phyloP scores from a whole-genome alignment of 257 asterid genomes.

The Oldenlandia corymbosa region DNA sequence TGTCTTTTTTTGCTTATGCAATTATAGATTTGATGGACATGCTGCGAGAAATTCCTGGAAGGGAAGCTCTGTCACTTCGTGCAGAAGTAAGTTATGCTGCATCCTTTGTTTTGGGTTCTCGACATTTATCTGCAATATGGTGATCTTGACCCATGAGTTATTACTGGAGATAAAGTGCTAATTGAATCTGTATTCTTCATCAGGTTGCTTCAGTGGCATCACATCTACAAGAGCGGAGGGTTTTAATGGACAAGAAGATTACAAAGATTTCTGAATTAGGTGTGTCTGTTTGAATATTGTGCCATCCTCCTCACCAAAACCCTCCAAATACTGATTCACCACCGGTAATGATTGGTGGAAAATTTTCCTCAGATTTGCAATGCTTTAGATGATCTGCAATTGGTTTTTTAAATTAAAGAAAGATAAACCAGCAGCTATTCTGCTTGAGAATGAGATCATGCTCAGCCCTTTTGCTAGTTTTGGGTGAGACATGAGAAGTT shows the following conservation, averaged over 20 bases:
- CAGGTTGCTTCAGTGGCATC: slow-evolving; percentile 97
- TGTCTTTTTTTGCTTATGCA: background rate
- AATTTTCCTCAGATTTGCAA: background rate
- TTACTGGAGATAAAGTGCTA: background rate
- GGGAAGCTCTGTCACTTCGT: slow-evolving; percentile 82
- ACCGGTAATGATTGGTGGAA: background rate
- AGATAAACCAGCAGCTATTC: too few relatives aligned
- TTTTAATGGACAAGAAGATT: slow-evolving; percentile 51
- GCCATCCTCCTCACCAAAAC: too few relatives aligned
- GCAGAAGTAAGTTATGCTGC: slow-evolving; percentile 65
- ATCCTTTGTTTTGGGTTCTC: slow-evolving; percentile 4
- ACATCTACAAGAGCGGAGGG: slow-evolving; percentile 64
- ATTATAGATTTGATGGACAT: slow-evolving; percentile 67
- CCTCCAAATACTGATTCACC: too few relatives aligned
- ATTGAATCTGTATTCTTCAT: slow-evolving; percentile 11
- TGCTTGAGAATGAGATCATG: too few relatives aligned
- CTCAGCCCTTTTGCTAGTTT: too few relatives aligned
- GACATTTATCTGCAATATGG: slow-evolving; percentile 2
- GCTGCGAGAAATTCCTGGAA: slow-evolving; percentile 83
- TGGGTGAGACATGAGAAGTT: too few relatives aligned
- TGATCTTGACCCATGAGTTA: background rate
- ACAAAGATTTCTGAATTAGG: slow-evolving; percentile 77
- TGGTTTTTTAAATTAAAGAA: too few relatives aligned
- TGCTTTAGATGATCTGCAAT: background rate
- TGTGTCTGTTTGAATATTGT: slow-evolving; percentile 46